A percentile compares a stretch with the other conserved stretches of the same genome.
These are phyloP conservation scores for Amoebophrya sp. DNA, from an alignment of 169 alveolate genomes.

Conservation along the genomic window DNA sequence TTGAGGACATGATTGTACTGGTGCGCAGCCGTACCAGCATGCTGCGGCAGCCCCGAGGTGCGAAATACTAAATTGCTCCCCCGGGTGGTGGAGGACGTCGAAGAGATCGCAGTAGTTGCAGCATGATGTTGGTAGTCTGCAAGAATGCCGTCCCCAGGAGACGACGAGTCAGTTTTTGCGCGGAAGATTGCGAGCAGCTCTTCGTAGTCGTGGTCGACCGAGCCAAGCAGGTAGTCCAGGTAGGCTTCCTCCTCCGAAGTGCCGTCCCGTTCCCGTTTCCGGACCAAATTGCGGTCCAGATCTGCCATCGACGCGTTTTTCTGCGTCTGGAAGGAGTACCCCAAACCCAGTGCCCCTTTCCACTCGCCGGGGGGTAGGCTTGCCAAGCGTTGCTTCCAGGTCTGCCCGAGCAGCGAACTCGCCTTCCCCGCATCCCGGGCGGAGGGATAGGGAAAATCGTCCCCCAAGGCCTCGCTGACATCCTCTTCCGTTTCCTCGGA, in stretches of 20 bases:
- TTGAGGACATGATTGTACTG: too few relatives aligned
- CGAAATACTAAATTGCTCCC: too few relatives aligned
- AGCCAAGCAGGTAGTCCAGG: background rate
- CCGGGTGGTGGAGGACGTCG: too few relatives aligned
- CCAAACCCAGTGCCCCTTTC: background rate
- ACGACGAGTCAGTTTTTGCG: background rate
- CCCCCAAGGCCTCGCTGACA: background rate
- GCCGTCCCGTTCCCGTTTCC: background rate
- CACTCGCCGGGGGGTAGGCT: background rate
- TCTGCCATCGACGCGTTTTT: too few relatives aligned
- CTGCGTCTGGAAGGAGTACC: background rate
- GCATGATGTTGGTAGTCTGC: too few relatives aligned
- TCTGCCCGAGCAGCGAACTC: background rate
- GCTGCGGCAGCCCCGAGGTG: too few relatives aligned
- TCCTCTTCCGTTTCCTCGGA: background rate
- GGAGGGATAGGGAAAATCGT: background rate
- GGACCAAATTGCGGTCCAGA: too few relatives aligned
- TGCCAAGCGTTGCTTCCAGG: background rate
- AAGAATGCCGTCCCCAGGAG: too few relatives aligned
- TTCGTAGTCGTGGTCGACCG: background rate
- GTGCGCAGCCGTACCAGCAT: too few relatives aligned
- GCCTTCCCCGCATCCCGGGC: background rate
- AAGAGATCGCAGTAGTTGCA: too few relatives aligned
- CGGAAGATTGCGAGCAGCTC: background rate
- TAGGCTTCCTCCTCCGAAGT: conserved; percentile 1